Base-by-base conservation (phyloP, 305 asterid species). In the Plantago lanceolata region DNA sequence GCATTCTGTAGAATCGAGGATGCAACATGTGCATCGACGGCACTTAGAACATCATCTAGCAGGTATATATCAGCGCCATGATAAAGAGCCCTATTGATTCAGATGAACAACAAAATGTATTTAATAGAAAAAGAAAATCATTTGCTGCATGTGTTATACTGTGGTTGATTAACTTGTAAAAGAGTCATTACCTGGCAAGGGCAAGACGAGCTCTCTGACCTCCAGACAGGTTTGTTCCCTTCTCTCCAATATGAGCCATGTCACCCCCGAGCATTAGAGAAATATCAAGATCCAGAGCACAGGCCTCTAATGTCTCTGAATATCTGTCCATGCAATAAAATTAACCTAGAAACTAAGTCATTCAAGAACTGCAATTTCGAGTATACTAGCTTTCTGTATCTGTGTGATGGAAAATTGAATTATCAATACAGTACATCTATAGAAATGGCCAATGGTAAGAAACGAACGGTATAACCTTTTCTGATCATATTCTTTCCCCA, bases 201-300 rank as follows among this genome's bases (percentile, higher is more conserved):
- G 96, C 92, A 68, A 93, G 84, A 74, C 99, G 97, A 63, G 97
- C 93, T 74, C 86, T 74, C 81, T 93, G 99, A 63, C 99, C 99
- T 58, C 97, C 99, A 47, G 99, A 93, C 72, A 93, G 79, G 61
- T 87, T 93, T 66, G 78, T 69, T 72, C 99, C 97, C 77, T 93
- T 90, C 79, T 90, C 98, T 51, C 98, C 98, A 71, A 90, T 78
- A 71, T 66, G 74, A 69, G 96, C 87, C 94, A 82, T 82, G 70
- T 90, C 96, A 63, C 97, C 95, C 76, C 96, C 95, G 58, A 75
- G 63, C 99, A 93, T 93, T 66, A 85, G 71, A 57, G 95, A 90
- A 71, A 90, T 75, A 73, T 93, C 99, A 47, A 79, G 72, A 74
- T 87, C 87, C 76, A 93, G 76, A 29, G 88, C 72, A 66, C 97